Conservation (phyloP, 2,329 filamentous ascomycete genomes). For the Aspergillus aculeatus region DNA sequence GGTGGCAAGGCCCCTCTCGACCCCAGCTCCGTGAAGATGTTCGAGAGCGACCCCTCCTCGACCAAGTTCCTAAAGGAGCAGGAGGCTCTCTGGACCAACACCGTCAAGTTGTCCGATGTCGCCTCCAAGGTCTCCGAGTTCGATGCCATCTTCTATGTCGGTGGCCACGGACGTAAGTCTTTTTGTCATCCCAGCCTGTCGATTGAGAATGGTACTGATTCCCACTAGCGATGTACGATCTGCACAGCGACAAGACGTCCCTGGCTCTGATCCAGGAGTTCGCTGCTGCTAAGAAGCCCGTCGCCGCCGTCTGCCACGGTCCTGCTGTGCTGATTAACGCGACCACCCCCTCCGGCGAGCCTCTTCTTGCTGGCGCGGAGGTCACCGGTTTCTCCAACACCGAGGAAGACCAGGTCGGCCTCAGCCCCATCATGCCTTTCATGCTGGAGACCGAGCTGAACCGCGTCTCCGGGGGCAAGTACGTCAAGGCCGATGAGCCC, state of each 20-base stretch:
- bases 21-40: slow-evolving; percentile 55
- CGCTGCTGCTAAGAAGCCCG: slow-evolving; percentile 48
- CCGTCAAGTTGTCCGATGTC: slow-evolving; percentile 57
- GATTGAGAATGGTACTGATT: background rate
- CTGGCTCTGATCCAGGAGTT: slow-evolving; percentile 50
- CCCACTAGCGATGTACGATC: slow-evolving; percentile 50
- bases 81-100: slow-evolving; percentile 62
- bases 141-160: slow-evolving; percentile 62
- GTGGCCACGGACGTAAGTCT: slow-evolving; percentile 56
- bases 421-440: slow-evolving; percentile 45
- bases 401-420: slow-evolving; percentile 45
- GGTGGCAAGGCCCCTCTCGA: slow-evolving; percentile 65
- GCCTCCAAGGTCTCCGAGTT: slow-evolving; percentile 59
- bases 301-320: slow-evolving; percentile 52
- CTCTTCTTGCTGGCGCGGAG: slow-evolving; percentile 40
- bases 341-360: slow-evolving; percentile 42
- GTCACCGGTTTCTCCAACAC: slow-evolving; percentile 50
- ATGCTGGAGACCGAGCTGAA: slow-evolving; percentile 45
- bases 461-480: slow-evolving; percentile 40
- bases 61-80: slow-evolving; percentile 57
- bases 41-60: slow-evolving; percentile 53
- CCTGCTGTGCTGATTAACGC: slow-evolving; percentile 47
- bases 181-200: background rate
- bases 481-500: slow-evolving; percentile 45
- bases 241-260: slow-evolving; percentile 42